These are phyloP conservation scores for Candida golubevii DNA, from an alignment of 805 yeast genomes.

Conservation along the genomic window DNA sequence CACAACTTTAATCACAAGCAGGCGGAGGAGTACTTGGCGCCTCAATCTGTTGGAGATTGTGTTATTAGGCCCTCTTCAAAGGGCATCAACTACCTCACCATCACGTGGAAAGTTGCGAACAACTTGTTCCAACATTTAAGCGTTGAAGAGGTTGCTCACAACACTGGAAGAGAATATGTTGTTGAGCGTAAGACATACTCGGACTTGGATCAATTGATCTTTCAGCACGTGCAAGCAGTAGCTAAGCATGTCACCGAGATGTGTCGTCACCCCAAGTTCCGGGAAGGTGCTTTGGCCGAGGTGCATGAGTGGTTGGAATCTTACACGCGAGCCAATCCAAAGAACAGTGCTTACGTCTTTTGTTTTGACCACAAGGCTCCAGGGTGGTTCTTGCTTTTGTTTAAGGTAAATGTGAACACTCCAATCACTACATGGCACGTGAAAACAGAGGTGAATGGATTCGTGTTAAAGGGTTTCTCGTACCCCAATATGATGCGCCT, in stretches of 20 bases:
- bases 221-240: slow-evolving; percentile 79
- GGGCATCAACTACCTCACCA: slow-evolving; percentile 82
- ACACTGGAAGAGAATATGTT: slow-evolving; percentile 52
- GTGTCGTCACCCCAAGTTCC: slow-evolving; percentile 84
- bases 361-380: slow-evolving; percentile 87
- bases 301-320: slow-evolving; percentile 84
- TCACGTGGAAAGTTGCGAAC: slow-evolving; percentile 95
- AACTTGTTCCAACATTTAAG: slow-evolving; percentile 89
- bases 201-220: slow-evolving; percentile 91
- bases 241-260: slow-evolving; percentile 80
- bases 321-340: slow-evolving; percentile 87
- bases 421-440: slow-evolving; percentile 84
- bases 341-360: slow-evolving; percentile 85
- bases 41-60: slow-evolving; percentile 83
- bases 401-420: slow-evolving; percentile 71
- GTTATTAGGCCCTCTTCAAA: slow-evolving; percentile 92
- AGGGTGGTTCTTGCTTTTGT: slow-evolving; percentile 87
- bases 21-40: slow-evolving; percentile 91
- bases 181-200: slow-evolving; percentile 71
- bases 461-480: slow-evolving; percentile 66
- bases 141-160: slow-evolving; percentile 69
- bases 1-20: slow-evolving; percentile 76
- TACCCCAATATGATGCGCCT: slow-evolving; percentile 87
- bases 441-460: slow-evolving; percentile 84
- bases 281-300: slow-evolving; percentile 71